Conservation (phyloP, 306 rosid species). For the Myrica gale region DNA sequence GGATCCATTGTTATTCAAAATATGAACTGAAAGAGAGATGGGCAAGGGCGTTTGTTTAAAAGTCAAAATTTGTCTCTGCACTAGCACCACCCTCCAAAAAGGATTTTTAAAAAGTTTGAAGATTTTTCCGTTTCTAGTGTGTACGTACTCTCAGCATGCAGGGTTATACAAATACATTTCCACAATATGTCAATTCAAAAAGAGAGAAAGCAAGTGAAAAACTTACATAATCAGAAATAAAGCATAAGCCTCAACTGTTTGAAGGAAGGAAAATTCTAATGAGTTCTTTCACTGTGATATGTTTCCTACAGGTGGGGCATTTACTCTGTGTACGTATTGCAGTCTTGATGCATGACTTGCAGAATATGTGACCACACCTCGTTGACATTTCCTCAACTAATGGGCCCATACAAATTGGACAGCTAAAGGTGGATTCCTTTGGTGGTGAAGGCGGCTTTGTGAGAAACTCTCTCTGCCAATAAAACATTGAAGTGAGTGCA, state of each 20-base stretch:
- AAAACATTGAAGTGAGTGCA: slow-evolving; percentile 16
- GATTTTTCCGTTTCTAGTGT: not conserved
- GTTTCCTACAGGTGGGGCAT: slow-evolving; percentile 87
- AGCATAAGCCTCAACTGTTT: slow-evolving; percentile 42
- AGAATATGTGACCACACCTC: slow-evolving; percentile 92
- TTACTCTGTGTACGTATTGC: slow-evolving; percentile 44
- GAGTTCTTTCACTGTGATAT: slow-evolving; percentile 50
- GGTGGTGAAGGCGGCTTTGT: slow-evolving; percentile 46
- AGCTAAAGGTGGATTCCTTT: slow-evolving; percentile 65
- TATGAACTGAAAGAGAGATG: not conserved
- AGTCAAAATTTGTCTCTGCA: not conserved
- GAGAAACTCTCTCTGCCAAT: slow-evolving; percentile 44
- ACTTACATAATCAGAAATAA: slow-evolving; percentile 33
- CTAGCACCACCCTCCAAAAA: not conserved
- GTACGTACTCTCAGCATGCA: not conserved
- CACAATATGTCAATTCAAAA: not conserved
- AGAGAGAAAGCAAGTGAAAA: not conserved
- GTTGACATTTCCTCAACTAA: slow-evolving; percentile 69
- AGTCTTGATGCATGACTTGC: slow-evolving; percentile 58
- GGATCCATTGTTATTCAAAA: not conserved
- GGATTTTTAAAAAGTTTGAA: not conserved
- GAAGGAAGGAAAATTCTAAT: slow-evolving; percentile 78
- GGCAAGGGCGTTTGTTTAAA: not conserved
- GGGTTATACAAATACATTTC: not conserved
- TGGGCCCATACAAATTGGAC: slow-evolving; percentile 76